phyloP scores from a whole-genome alignment of 345 rosid genomes.

The Odontarrhena argentea region DNA sequence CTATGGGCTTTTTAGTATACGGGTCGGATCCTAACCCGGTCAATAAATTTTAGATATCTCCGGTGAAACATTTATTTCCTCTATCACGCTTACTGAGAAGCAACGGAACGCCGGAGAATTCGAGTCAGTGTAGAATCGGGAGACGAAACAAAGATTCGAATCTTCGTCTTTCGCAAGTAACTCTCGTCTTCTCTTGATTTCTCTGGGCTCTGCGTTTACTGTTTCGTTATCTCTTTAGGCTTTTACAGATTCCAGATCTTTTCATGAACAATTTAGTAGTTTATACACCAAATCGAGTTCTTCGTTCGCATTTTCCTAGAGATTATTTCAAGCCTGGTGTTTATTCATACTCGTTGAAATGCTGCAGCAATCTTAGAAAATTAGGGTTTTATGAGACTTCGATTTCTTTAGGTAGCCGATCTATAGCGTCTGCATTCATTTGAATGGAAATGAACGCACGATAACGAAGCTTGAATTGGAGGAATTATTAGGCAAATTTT shows the following conservation, averaged over 20 bases:
- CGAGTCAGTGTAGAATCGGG: slow-evolving; percentile 5
- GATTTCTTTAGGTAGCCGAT: slow-evolving; percentile 14
- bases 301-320: not conserved
- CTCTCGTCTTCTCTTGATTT: slow-evolving; percentile 8
- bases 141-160: slow-evolving; percentile 8
- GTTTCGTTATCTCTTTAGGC: not conserved
- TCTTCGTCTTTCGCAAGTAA: slow-evolving; percentile 20
- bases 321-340: not conserved
- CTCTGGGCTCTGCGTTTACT: not conserved
- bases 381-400: slow-evolving; percentile 33
- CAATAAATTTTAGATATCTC: slow-evolving; percentile 10
- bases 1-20: slow-evolving; percentile 13
- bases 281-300: not conserved
- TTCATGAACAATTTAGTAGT: not conserved
- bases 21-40: slow-evolving; percentile 30
- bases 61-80: not conserved
- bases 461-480: not conserved
- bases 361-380: not conserved
- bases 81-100: slow-evolving; percentile 13
- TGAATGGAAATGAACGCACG: not conserved
- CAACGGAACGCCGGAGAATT: slow-evolving; percentile 21
- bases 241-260: slow-evolving; percentile 25
- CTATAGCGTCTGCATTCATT: slow-evolving; percentile 9
- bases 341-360: not conserved
- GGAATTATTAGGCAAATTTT: slow-evolving; percentile 9